Evolutionary conservation across 1,284 basidiomycete genomes (phyloP).

Genomic region (Tetrapyrgos nigripes): DNA sequence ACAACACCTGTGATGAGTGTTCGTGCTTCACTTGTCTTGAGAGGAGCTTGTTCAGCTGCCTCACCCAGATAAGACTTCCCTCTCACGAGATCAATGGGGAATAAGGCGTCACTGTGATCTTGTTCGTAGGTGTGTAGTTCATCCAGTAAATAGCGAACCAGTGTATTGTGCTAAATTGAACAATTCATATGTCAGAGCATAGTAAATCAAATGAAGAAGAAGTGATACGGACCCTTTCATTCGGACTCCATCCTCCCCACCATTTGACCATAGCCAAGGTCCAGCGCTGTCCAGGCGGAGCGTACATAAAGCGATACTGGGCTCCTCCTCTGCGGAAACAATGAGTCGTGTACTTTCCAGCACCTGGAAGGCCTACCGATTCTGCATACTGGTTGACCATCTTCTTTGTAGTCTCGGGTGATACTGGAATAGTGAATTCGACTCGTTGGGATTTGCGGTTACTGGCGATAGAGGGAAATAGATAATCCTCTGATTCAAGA

Average conservation of each 20-base stretch:
- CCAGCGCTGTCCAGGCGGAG: constrained; percentile 18
- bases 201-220: not conserved
- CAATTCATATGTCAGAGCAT: not conserved
- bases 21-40: too few relatives aligned
- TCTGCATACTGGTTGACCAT: too few relatives aligned
- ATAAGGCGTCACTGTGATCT: constrained; percentile 14
- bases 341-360: constrained; percentile 26
- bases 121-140: constrained; percentile 20
- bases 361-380: too few relatives aligned
- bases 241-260: constrained; percentile 29
- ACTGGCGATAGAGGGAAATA: constrained; percentile 23
- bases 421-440: too few relatives aligned
- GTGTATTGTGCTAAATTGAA: constrained; percentile 19
- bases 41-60: too few relatives aligned
- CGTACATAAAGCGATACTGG: constrained; percentile 26
- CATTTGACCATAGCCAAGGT: constrained; percentile 26
- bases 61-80: too few relatives aligned
- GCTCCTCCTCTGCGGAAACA: constrained; percentile 27
- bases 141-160: constrained; percentile 26
- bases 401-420: too few relatives aligned
- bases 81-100: not conserved
- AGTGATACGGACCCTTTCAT: constrained; percentile 16
- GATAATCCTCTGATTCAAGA: constrained; percentile 13
- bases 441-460: too few relatives aligned
- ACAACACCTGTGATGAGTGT: too few relatives aligned